These are phyloP conservation scores for Fibroporia radiculosa DNA, from an alignment of 768 basidiomycete species.

Conservation along the genomic window DNA sequence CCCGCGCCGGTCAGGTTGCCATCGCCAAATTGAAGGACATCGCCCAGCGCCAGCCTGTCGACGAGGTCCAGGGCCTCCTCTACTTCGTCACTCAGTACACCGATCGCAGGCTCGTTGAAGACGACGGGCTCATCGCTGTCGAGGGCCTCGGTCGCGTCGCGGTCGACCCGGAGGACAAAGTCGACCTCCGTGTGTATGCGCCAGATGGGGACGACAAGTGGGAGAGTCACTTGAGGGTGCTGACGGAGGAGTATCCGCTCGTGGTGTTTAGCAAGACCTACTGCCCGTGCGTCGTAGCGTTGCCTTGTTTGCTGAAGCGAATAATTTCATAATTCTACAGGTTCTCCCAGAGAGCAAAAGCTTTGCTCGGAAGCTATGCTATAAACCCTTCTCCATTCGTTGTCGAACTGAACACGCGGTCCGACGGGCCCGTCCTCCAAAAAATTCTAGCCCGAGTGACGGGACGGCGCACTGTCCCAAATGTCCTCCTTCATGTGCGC, in stretches of 20 bases:
- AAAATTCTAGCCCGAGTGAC: slow-evolving; percentile 60
- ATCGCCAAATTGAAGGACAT: slow-evolving; percentile 19
- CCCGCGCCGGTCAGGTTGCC: slow-evolving; percentile 24
- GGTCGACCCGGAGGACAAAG: slow-evolving; percentile 39
- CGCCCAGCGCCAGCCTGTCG: slow-evolving; percentile 18
- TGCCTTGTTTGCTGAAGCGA: background rate
- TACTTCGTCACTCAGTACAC: slow-evolving; percentile 50
- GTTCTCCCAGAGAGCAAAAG: slow-evolving; percentile 53
- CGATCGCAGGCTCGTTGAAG: slow-evolving; percentile 29
- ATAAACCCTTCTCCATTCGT: slow-evolving; percentile 59
- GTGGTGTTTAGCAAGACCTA: slow-evolving; percentile 82
- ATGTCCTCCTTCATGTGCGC: slow-evolving; percentile 53
- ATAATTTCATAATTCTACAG: slow-evolving; percentile 25
- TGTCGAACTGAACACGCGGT: slow-evolving; percentile 67
- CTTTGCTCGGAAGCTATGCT: slow-evolving; percentile 51
- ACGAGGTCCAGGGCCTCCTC: slow-evolving; percentile 68
- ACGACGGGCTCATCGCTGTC: slow-evolving; percentile 13
- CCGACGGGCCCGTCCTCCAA: slow-evolving; percentile 56
- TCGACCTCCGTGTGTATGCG: slow-evolving; percentile 50
- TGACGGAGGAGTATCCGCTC: slow-evolving; percentile 51
- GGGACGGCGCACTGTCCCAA: slow-evolving; percentile 64
- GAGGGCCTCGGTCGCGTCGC: slow-evolving; percentile 23
- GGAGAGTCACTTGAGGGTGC: slow-evolving; percentile 30
- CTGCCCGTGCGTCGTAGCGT: slow-evolving; percentile 56
- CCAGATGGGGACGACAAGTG: slow-evolving; percentile 38